Conservation (phyloP, 306 rosid genomes). For the Castanopsis chinensis region DNA sequence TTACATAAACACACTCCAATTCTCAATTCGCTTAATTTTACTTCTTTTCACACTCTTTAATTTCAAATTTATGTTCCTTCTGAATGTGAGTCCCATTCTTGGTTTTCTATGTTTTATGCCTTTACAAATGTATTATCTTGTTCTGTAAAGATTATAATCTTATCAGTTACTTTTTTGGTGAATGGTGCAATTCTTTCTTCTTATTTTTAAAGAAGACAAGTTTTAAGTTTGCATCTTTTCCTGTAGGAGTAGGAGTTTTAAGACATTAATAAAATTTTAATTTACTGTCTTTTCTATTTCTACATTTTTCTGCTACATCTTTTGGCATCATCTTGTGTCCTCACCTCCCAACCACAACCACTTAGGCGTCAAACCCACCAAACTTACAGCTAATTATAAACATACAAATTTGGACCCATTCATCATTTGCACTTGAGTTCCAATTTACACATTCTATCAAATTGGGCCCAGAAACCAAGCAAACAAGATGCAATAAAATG, state of each 20-base stretch:
- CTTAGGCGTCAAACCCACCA: too few species aligned
- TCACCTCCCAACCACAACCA: too few species aligned
- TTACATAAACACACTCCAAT: too few species aligned
- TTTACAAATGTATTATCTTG: neutral
- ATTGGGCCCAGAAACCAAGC: too few species aligned
- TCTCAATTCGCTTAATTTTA: too few species aligned
- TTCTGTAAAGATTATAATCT: neutral
- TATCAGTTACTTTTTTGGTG: neutral
- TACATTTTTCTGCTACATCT: slow-evolving; percentile 17
- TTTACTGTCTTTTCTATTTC: neutral
- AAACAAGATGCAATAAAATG: too few species aligned
- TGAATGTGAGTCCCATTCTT: slow-evolving; percentile 58
- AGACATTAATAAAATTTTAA: neutral
- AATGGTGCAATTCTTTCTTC: neutral
- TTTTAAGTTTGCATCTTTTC: neutral
- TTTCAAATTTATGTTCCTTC: slow-evolving; percentile 40
- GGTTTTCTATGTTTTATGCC: slow-evolving; percentile 12
- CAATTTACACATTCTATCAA: too few species aligned
- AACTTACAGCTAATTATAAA: too few species aligned
- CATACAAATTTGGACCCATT: too few species aligned
- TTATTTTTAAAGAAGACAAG: neutral
- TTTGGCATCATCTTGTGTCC: too few species aligned
- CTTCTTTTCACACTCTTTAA: too few species aligned
- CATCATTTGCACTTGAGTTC: too few species aligned
- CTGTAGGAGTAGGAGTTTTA: neutral